These are phyloP conservation scores for Entomortierella beljakovae DNA, from an alignment of 192 early-diverging fungal species.

Conservation along the genomic window DNA sequence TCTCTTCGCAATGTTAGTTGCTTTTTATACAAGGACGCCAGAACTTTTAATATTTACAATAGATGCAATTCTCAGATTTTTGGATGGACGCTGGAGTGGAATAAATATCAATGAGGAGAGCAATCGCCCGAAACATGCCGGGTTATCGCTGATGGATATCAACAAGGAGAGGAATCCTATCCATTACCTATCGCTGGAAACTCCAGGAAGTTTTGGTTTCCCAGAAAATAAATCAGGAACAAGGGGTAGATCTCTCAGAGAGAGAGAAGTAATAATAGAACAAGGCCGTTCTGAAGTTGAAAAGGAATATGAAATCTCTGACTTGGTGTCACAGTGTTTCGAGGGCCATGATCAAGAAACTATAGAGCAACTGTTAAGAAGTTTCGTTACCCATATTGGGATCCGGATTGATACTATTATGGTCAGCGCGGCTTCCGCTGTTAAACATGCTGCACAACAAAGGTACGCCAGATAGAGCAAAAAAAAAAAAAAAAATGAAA, in stretches of 20 bases:
- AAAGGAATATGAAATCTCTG: constrained; percentile 24
- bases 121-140: constrained; percentile 2
- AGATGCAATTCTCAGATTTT: constrained; percentile 27
- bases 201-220: constrained; percentile 14
- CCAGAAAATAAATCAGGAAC: constrained; percentile 14
- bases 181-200: constrained; percentile 21
- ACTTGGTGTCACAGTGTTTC: constrained; percentile 27
- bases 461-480: constrained; percentile 16
- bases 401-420: constrained; percentile 47
- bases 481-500: not conserved
- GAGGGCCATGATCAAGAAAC: constrained; percentile 23
- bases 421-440: constrained; percentile 26
- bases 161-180: constrained; percentile 34
- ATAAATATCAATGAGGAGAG: constrained; percentile 3
- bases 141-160: constrained; percentile 27
- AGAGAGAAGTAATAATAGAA: constrained; percentile 5
- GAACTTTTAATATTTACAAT: constrained; percentile 27
- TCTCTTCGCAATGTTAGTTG: constrained; percentile 7
- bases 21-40: constrained; percentile 20
- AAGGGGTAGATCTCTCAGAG: constrained; percentile 24
- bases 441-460: constrained; percentile 45
- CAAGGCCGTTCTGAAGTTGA: constrained; percentile 1
- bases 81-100: constrained; percentile 44
- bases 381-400: constrained; percentile 27
- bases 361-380: constrained; percentile 26